Base-by-base conservation (phyloP, 768 basidiomycete species). In the Tricholoma furcatifolium region DNA sequence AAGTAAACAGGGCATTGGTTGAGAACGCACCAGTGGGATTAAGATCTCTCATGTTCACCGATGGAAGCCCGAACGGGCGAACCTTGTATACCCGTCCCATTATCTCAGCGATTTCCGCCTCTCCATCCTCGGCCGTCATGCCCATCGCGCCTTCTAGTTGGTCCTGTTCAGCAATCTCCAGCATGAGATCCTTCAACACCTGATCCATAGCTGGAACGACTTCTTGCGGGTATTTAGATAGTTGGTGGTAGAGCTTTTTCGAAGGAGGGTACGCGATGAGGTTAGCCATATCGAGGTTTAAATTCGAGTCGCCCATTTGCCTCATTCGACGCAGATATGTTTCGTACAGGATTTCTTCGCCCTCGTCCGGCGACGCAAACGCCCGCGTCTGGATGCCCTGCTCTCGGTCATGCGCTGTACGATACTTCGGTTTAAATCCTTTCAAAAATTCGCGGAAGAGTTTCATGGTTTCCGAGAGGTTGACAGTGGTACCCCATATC, bases 401-500 rank as follows among this genome's bases (percentile, higher is more conserved):
- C 48, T 81, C 79, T 36, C 84, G 80, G 65, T 96, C 91, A 55
- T 90, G 76, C 0, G 77, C 74, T 30, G 82, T 72, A 18, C 94
- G 84, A 58, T 96, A 95, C 67, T 95, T 97, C 42, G 84, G 83
- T 65, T 97, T 98, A 80, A 98, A 99, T 0, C 92, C 89, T 43
- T 82, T 84, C 51, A 99, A 71, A 68, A 98, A 98, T 34, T 89
- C 85, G 47, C 85, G 82, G 74, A 98, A 98, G 17, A 87, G 70
- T 62, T 85, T 87, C 91, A 98, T 97, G 11, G 91, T 88, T 67
- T 96, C 90, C 3, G 84, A 80, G 23, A 99, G 78, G 59, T 91
- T 90, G 62, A 99, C 94, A 1, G 92, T 95, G 0, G 97, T 99
- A 27, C 97, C 97, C 96, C 97, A 99, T 55, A 99, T 92, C 20